Percentiles rank a stretch among this genome's conserved stretches.
phyloP scores from a whole-genome alignment of 179 eudicot species.

The Beta macrorhiza region DNA sequence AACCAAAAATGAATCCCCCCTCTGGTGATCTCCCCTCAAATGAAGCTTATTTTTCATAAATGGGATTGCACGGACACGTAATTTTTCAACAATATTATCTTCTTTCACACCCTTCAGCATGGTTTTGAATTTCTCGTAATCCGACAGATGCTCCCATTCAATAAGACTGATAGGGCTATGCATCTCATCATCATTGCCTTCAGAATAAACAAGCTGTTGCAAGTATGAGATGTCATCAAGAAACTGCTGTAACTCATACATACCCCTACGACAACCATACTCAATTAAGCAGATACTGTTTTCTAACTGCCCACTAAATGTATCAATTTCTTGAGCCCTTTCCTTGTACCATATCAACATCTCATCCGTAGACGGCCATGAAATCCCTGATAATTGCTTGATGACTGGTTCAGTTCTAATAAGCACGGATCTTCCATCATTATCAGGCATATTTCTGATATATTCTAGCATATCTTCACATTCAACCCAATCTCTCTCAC shows the following conservation, averaged over 20 bases:
- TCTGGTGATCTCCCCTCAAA: constrained; percentile 34
- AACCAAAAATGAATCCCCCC: constrained; percentile 63
- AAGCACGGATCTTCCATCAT: constrained; percentile 42
- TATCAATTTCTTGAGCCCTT: constrained; percentile 89
- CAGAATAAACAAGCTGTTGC: constrained; percentile 78
- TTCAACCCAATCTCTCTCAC: constrained; percentile 97
- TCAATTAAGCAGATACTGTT: constrained; percentile 72
- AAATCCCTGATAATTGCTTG: constrained; percentile 49
- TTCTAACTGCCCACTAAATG: constrained; percentile 84
- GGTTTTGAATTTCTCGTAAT: constrained; percentile 82
- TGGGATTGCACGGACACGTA: constrained; percentile 69
- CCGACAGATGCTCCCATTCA: constrained; percentile 78
- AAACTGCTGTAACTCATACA: constrained; percentile 68
- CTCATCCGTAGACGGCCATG: constrained; percentile 75
- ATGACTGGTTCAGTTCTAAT: constrained; percentile 75
- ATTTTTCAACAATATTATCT: constrained; percentile 58
- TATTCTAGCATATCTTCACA: constrained; percentile 64
- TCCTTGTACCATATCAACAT: constrained; percentile 75
- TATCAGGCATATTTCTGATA: constrained; percentile 41
- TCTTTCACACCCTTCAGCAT: constrained; percentile 70
- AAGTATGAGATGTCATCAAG: constrained; percentile 70
- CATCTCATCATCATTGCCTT: constrained; percentile 48
- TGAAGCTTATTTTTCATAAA: constrained; percentile 61
- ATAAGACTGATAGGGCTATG: constrained; percentile 55
- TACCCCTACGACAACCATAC: constrained; percentile 70